Percentiles rank a stretch among this genome's conserved stretches.
phyloP scores from a whole-genome alignment of 257 asterid species.

The Solanum clarkiae region DNA sequence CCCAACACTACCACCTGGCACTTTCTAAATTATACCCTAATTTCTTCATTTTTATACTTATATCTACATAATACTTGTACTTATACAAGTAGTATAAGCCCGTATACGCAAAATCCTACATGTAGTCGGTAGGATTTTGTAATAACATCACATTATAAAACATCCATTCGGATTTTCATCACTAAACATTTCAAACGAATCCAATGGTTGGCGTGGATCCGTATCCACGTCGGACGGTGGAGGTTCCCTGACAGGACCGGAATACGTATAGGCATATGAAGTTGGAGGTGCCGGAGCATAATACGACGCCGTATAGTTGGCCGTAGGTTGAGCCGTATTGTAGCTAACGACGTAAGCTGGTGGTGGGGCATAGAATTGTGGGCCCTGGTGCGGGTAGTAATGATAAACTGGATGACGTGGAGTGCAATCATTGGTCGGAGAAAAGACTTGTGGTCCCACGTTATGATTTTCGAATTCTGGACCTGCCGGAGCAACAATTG shows the following conservation, averaged over 20 bases:
- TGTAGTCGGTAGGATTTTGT: background rate
- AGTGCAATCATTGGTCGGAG: constrained; percentile 10
- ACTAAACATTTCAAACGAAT: constrained; percentile 67
- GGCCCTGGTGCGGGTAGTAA: constrained; percentile 9
- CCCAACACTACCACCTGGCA: background rate
- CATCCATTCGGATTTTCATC: constrained; percentile 81
- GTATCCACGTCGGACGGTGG: constrained; percentile 25
- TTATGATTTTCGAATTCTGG: constrained; percentile 12
- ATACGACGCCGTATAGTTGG: constrained; percentile 38
- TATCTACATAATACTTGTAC: background rate
- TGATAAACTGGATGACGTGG: constrained; percentile 25
- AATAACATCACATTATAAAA: constrained; percentile 24
- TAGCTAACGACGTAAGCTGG: constrained; percentile 46
- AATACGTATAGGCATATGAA: constrained; percentile 28
- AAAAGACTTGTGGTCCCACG: constrained; percentile 8
- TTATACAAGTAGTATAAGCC: constrained; percentile 32
- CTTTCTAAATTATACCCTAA: background rate
- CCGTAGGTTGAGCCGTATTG: constrained; percentile 46
- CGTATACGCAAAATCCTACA: background rate
- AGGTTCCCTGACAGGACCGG: constrained; percentile 12
- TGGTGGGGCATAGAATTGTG: constrained; percentile 8
- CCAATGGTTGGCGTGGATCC: constrained; percentile 47
- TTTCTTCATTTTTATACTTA: background rate
- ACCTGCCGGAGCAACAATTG: constrained; percentile 13
- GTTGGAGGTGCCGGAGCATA: constrained; percentile 35